phyloP scores from a whole-genome alignment of 2,329 filamentous ascomycete species.

The Cladosporium sp. region DNA sequence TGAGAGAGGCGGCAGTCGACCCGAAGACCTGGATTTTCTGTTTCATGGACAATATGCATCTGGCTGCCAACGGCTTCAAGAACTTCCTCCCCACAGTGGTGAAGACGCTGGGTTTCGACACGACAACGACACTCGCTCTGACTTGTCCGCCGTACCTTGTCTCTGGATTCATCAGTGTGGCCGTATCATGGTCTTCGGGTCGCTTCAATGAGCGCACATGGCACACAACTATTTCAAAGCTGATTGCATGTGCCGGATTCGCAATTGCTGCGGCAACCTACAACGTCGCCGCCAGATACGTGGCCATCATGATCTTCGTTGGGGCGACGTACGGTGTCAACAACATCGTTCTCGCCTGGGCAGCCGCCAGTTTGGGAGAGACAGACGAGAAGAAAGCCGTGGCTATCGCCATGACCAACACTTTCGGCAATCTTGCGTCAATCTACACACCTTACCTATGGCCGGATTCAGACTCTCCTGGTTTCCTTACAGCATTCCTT shows the following conservation, averaged over 20 bases:
- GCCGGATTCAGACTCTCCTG: slow-evolving; percentile 25
- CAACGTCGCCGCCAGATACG: slow-evolving; percentile 20
- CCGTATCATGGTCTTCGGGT: slow-evolving; percentile 33
- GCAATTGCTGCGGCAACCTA: slow-evolving; percentile 1
- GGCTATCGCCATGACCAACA: slow-evolving; percentile 47
- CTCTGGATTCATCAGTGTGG: slow-evolving; percentile 24
- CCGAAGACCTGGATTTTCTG: slow-evolving; percentile 1
- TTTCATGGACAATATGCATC: slow-evolving; percentile 8
- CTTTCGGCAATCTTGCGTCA: slow-evolving; percentile 45
- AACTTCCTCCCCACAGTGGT: slow-evolving; percentile 9
- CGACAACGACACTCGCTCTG: slow-evolving; percentile 30
- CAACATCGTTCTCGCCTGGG: slow-evolving; percentile 35
- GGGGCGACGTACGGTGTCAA: slow-evolving; percentile 34
- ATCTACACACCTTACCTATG: slow-evolving; percentile 38
- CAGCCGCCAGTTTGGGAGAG: slow-evolving; percentile 29
- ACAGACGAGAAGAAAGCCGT: slow-evolving; percentile 45
- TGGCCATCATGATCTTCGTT: slow-evolving; percentile 32
- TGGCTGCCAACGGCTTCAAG: slow-evolving; percentile 10
- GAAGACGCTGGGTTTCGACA: slow-evolving; percentile 32
- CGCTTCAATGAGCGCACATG: slow-evolving; percentile 39
- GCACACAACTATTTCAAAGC: slow-evolving; percentile 23
- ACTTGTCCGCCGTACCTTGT: slow-evolving; percentile 31
- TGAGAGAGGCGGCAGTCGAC: not conserved
- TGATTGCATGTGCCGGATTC: slow-evolving; percentile 4
- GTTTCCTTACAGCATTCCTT: slow-evolving; percentile 31